Evolutionary conservation across 2,329 filamentous ascomycete genomes (phyloP), one percentile per base, ranked within the genome.

Genomic region (Sclerotinia minor): DNA sequence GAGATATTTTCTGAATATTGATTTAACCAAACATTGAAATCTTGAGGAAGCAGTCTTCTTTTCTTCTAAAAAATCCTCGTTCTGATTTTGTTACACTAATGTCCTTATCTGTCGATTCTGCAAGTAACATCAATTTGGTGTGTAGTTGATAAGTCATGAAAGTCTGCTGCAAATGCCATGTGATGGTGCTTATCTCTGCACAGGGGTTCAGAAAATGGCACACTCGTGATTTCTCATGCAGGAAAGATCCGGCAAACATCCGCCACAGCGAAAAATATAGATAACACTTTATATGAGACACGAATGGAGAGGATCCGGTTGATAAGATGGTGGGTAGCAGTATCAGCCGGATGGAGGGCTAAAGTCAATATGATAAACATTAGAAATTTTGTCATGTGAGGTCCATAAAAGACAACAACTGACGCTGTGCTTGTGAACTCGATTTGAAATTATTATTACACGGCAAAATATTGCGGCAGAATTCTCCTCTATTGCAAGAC

Each of bases 151-250:
- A 67, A 67, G 64, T 55, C 24, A 38, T 61, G 35, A 24, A 59
- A 21, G 64, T 67, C 64, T 49, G 64, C 55, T 67, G 64, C 32
- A 29, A 53, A 67, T n/a, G 55, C 47, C 64, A 67, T 67, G 64
- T 67, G 64, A 67, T 61, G 64, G 32, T 67, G 44, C 64, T 67
- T 67, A 67, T 67, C 64, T 67, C 52, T 61, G 8, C 21, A 13
- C 64, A 67, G 21, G 63, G 64, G 49, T 67, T 29, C 35, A 54
- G 38, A 54, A 41, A 52, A 44, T 45, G 35, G 13, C 47, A 67
- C 63, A 65, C 63, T 60, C 57, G 35, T 50, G 32, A 60, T 58
- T 59, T 26, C 19, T 47, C 63, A 67, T 53, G 44, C 55, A 49
- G 54, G 24, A 45, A 57, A 45, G 17, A 59, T n/a, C 41, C 54